Base-by-base conservation (phyloP, 768 basidiomycete species). In the Calocybe indica region DNA sequence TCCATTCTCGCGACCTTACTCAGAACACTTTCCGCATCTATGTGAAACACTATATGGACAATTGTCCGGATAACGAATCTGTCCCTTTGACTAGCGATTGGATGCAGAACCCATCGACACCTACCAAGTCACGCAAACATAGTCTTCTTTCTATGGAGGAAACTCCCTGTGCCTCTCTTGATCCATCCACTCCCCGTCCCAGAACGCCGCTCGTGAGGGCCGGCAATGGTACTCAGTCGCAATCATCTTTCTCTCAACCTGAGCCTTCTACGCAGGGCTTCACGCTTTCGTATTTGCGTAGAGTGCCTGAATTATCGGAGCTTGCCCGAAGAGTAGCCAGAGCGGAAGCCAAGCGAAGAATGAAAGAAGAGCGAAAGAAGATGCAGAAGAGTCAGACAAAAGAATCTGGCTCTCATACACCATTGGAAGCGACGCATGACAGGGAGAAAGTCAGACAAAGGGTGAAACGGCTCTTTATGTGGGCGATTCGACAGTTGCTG, bases 41-140 rank as follows among this genome's bases (percentile, higher is more conserved):
- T 55, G 54, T 91, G 50, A 88, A 86, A 53, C 83, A 89, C 54
- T 90, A 80, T 62, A 85, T 91, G 83, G 80, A 86, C 55, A 70
- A 82, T 55, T 73, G 72, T 0, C 66, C 70, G 34, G 43, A 57
- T 43, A 36, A 22, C 22, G 37, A 12, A 36, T 47, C 33, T 8
- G 38, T 7, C 32, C 36, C 15, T 34, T 40, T 39, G 48, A 46
- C 56, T 52, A 36, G 32, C 43, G 47, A 34, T 40, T 45, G 7
- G 55, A 54, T 6, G 55, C 56, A 46, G 5, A 40, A 52, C 41
- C 43, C 7, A 47, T 33, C 15, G 42, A 34, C 37, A 5, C 34
- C 8, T 13, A 40, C 14, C 31, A 49, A 37, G 41, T 58, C 43
- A 47, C 37, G 37, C 9, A 44, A 49, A 13, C 36, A 37, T 31